Conservation (phyloP, 805 yeast genomes). For the Ogataea nakhonphanomensis region DNA sequence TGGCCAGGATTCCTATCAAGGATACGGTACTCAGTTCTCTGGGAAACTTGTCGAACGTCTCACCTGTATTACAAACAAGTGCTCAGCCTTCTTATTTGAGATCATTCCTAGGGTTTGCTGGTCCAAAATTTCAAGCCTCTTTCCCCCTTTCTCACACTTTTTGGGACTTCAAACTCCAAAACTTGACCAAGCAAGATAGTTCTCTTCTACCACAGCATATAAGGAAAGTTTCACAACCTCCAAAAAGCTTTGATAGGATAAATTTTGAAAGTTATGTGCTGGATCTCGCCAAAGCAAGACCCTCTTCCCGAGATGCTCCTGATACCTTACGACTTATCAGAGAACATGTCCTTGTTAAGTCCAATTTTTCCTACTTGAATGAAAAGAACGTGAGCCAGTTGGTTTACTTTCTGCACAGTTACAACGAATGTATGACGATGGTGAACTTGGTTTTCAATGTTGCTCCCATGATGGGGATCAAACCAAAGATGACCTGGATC, state of each 20-base stretch:
- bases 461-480: conserved; percentile 9
- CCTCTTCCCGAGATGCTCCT: background rate
- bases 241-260: background rate
- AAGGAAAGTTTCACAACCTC: background rate
- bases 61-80: too few relatives aligned
- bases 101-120: background rate
- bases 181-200: background rate
- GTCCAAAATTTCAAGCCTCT: background rate
- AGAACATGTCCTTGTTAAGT: background rate
- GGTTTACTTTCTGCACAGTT: conserved; percentile 3
- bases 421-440: conserved; percentile 8
- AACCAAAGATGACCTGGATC: conserved; percentile 11
- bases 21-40: too few relatives aligned
- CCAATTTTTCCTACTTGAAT: conserved; percentile 3
- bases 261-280: background rate
- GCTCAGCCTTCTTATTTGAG: too few relatives aligned
- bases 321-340: background rate
- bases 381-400: background rate
- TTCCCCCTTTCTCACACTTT: background rate
- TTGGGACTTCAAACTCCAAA: conserved; percentile 2
- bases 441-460: conserved; percentile 5
- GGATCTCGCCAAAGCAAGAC: conserved; percentile 2
- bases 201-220: conserved; percentile 1
- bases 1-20: too few relatives aligned
- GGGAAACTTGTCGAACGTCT: too few relatives aligned